Evolutionary conservation across 768 basidiomycete genomes (phyloP), one percentile per base, ranked within the genome.

Genomic region (Cystobasidium ongulense): DNA sequence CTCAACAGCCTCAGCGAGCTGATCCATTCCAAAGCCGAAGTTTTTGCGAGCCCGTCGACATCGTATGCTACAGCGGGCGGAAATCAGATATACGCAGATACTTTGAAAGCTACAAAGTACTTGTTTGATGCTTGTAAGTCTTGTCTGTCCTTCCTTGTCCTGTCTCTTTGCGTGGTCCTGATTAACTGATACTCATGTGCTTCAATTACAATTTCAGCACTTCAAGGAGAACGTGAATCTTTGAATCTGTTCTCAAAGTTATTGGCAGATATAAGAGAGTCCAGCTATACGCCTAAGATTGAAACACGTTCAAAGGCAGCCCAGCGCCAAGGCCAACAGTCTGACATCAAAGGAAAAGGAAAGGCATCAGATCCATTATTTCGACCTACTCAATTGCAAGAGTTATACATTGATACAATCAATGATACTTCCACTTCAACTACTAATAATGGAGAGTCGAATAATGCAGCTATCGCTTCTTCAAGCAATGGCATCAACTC

Each of bases 81-180:
- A 39, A 36, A 18, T 8, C 31, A 54, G 25, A 59, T 71, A 29
- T 25, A 59, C 25, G 38, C 29, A n/a, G 7, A 59, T 53, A 71
- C 52, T 36, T 38, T 71, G 31, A 36, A 41, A n/a, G 41, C 54
- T 27, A 43, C 54, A 25, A 71, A 71, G 54, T 36, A 71, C 33
- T 36, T 71, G 23, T 71, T 71, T 38, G 68, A 71, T 29, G 68
- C 23, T 10, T 71, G 68, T 71, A 36, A 15, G 68, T 61, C 43
- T 35, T 8, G 50, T 11, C 18, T 36, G 59, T 38, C 64, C 10
- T 11, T 39, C 21, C 31, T 5, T 8, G 10, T 63, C 25, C 5
- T 33, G 5, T 8, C 31, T 11, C 31, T 29, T 7, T 5, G 11
- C 31, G 29, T 8, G 23, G 62, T 33, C 8, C 62, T 63, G 62